Conservation (phyloP, 1,139 yeast species). For the Taiozyma sp. region DNA sequence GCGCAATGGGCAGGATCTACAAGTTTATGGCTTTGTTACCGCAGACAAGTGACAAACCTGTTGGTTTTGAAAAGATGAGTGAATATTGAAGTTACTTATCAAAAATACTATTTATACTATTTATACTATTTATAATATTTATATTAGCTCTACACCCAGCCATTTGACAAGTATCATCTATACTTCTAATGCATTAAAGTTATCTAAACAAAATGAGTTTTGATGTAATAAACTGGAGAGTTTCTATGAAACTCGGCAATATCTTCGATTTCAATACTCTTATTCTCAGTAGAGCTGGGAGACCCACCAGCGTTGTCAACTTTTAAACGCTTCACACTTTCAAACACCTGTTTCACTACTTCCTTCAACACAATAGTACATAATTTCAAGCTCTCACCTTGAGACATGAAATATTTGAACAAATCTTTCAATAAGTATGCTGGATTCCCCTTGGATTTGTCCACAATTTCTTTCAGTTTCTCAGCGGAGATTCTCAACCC, state of each 20-base stretch:
- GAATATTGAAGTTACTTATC: not conserved
- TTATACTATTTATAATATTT: not conserved
- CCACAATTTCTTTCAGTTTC: slow-evolving; percentile 32
- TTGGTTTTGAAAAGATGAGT: not conserved
- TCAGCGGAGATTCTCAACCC: slow-evolving; percentile 38
- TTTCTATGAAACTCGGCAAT: slow-evolving; percentile 6
- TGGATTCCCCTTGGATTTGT: slow-evolving; percentile 31
- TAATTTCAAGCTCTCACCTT: slow-evolving; percentile 34
- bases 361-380: slow-evolving; percentile 30
- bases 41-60: not conserved
- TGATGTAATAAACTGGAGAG: not conserved
- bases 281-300: not conserved
- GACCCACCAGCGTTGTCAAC: not conserved
- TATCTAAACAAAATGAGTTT: not conserved
- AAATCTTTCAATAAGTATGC: slow-evolving; percentile 32
- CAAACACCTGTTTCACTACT: slow-evolving; percentile 22
- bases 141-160: no score
- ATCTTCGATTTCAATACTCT: slow-evolving; percentile 2
- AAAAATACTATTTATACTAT: not conserved
- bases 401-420: slow-evolving; percentile 32
- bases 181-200: no score
- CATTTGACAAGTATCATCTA: no score
- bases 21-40: slow-evolving; percentile 46
- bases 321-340: slow-evolving; percentile 6
- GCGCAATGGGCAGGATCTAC: slow-evolving; percentile 73